Base-by-base conservation (phyloP, 441 rosid genomes). In the Breynia disticha region DNA sequence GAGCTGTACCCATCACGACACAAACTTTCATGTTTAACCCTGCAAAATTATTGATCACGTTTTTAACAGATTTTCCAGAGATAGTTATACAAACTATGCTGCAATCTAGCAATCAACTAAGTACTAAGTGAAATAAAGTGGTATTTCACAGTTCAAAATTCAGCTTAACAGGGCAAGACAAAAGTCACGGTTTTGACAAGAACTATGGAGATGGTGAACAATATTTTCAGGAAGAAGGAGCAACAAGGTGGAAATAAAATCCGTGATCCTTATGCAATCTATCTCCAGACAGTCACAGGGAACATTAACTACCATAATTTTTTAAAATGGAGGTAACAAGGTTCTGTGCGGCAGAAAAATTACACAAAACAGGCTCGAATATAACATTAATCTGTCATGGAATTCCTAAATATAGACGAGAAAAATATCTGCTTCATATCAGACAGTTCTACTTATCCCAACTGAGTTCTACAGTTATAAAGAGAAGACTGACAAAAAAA, bases 11-110 rank as follows among this genome's bases (percentile, higher is more conserved):
- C 79, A 83, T 83, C 48, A 65, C 73, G 54, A 70, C 74, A 60
- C 95, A 85, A 16, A 91, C 98, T 71, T 85, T 78, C 86, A 82
- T 77, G 82, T 91, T 91, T 79, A 84, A 78, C 50, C 95, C 98
- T 87, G 85, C 57, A 67, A 67, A 60, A 55, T 37, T 35, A 37
- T 38, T 20, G 12, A 44, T n/a, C 35, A 14, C 10, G 18, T 19
- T 39, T n/a, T 4, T 48, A 56, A 43, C 47, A 19, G 24, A 51
- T 48, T 39, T 42, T 42, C 42, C 19, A 39, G 54, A n/a, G 22
- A 17, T 16, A 16, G 19, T 7, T 11, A 44, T 15, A 50, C 4
- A 13, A 0, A 44, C n/a, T 1, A n/a, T 18, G 11, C 46, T 17
- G 37, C 35, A 14, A n/a, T 46, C 50, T 19, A 46, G 6, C 18